Percentiles rank a stretch among this genome's conserved stretches.
phyloP scores from a whole-genome alignment of 139 green algal species.

The Picochlorum sp. region DNA sequence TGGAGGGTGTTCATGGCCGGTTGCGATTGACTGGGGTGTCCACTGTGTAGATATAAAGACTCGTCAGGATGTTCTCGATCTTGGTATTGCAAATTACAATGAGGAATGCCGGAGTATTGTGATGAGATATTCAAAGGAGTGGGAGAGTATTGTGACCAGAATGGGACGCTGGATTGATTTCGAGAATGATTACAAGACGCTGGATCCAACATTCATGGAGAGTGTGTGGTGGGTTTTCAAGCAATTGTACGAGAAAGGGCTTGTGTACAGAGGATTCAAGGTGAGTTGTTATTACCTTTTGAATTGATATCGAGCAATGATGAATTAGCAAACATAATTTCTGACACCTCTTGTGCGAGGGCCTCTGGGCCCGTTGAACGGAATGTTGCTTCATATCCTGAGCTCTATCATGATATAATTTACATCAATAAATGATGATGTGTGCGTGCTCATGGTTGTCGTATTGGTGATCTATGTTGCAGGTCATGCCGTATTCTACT shows the following conservation, averaged over 20 bases:
- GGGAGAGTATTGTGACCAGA: conserved; percentile 86
- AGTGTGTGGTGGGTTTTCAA: conserved; percentile 97
- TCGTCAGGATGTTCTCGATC: conserved; percentile 75
- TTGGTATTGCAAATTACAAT: conserved; percentile 98
- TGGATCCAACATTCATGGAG: conserved; percentile 96
- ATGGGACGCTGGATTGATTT: conserved; percentile 99
- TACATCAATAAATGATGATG: too few species aligned
- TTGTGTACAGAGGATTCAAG: conserved; percentile 99
- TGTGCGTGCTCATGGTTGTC: too few species aligned
- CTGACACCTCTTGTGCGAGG: conserved; percentile 35
- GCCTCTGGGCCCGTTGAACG: conserved; percentile 16
- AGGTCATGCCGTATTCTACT: conserved; percentile 99
- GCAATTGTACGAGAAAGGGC: conserved; percentile 83
- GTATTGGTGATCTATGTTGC: not conserved
- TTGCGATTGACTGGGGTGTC: not conserved
- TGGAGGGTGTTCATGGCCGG: not conserved
- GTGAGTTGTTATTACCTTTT: conserved; percentile 17
- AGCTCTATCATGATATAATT: not conserved
- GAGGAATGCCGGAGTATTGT: conserved; percentile 98
- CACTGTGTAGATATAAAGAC: conserved; percentile 66
- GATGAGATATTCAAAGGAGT: conserved; percentile 95
- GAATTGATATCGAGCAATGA: conserved; percentile 12
- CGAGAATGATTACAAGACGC: conserved; percentile 98
- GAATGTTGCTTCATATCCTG: conserved; percentile 3
- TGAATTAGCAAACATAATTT: conserved; percentile 24